These are phyloP conservation scores for Ustilago cynodontis DNA, from an alignment of 1,284 basidiomycete species.

Conservation along the genomic window DNA sequence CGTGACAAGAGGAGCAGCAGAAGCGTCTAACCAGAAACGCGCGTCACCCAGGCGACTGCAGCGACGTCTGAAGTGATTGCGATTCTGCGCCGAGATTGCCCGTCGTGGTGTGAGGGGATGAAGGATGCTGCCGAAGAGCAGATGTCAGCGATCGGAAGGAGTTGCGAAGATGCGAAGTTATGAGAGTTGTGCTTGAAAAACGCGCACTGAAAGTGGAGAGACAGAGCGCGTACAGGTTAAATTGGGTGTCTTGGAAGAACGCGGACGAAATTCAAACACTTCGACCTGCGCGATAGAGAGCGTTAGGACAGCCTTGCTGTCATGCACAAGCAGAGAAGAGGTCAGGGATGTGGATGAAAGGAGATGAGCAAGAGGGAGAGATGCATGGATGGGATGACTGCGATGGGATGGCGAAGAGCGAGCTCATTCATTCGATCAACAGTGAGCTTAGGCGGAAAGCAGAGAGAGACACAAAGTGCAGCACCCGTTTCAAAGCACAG, in stretches of 20 bases:
- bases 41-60: constrained; percentile 7
- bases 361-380: background rate
- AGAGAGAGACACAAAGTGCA: background rate
- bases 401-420: constrained; percentile 2
- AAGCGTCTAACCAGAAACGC: background rate
- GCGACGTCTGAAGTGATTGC: background rate
- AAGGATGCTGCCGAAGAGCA: background rate
- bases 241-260: constrained; percentile 27
- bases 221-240: constrained; percentile 45
- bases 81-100: background rate
- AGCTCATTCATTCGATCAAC: constrained; percentile 2
- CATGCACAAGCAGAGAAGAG: background rate
- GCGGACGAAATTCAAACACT: constrained; percentile 30
- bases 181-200: constrained; percentile 1
- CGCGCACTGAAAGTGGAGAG: constrained; percentile 41
- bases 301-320: background rate
- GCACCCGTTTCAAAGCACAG: constrained; percentile 1
- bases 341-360: background rate
- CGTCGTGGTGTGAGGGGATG: background rate
- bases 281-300: background rate
- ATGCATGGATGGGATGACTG: background rate
- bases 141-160: background rate
- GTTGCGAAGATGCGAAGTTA: background rate
- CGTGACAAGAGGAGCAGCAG: background rate
- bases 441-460: background rate